Evolutionary conservation across 306 rosid species (phyloP).

Genomic region (Corylus heterophylla): DNA sequence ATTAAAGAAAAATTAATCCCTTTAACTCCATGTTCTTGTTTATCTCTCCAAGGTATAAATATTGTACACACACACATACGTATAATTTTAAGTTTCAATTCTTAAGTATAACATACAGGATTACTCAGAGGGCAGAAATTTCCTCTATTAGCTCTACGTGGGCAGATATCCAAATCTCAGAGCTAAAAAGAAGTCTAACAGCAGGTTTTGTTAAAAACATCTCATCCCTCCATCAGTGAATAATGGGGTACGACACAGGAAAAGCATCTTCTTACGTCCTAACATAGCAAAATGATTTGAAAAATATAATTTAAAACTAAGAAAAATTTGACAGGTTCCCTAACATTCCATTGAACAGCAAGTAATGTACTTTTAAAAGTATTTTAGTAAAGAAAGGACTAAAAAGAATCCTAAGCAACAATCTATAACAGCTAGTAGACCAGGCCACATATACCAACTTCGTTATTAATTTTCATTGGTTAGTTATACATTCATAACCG

Average conservation of each 20-base stretch:
- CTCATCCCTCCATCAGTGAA: neutral
- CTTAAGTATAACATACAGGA: neutral
- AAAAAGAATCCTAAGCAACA: neutral
- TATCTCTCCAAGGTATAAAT: neutral
- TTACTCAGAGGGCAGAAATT: neutral
- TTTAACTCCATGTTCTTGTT: neutral
- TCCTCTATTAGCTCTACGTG: neutral
- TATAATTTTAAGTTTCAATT: neutral
- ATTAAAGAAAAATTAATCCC: neutral
- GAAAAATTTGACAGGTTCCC: neutral
- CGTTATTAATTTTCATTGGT: neutral
- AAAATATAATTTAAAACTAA: neutral
- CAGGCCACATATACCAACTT: neutral
- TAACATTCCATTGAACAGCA: neutral
- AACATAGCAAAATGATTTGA: neutral
- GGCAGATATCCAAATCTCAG: neutral
- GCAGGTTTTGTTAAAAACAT: neutral
- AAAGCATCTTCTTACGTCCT: neutral
- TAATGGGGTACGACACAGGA: neutral
- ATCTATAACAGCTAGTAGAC: neutral
- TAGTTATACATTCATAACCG: neutral
- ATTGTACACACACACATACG: no score
- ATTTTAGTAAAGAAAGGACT: neutral
- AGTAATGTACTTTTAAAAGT: neutral
- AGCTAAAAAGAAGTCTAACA: neutral